A percentile compares a stretch with the other conserved stretches of the same genome.
These are phyloP conservation scores for Sugiyamaella americana DNA, from an alignment of 805 yeast genomes.

Conservation along the genomic window DNA sequence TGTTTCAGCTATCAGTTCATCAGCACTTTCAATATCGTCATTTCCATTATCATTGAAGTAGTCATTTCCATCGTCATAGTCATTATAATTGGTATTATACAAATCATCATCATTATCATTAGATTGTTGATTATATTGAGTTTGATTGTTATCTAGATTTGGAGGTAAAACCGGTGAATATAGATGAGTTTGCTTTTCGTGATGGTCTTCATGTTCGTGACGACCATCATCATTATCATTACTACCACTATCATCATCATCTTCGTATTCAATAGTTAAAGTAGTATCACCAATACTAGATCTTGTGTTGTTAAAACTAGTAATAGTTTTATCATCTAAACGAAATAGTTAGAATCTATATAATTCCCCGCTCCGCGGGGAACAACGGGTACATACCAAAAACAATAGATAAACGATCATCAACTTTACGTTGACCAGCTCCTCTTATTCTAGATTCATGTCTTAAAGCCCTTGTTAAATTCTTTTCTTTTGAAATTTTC, in stretches of 20 bases:
- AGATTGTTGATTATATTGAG: too few species aligned
- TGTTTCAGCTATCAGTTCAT: too few species aligned
- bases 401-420: constrained; percentile 3
- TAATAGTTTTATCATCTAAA: neutral
- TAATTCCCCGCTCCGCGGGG: too few species aligned
- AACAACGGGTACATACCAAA: constrained; percentile 1
- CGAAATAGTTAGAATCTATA: too few species aligned
- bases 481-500: neutral
- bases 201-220: neutral
- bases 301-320: neutral
- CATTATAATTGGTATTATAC: too few species aligned
- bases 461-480: constrained; percentile 1
- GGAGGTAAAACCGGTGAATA: too few species aligned
- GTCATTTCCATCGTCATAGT: too few species aligned
- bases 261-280: neutral
- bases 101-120: too few species aligned
- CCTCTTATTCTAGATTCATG: constrained; percentile 8
- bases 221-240: neutral
- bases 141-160: too few species aligned
- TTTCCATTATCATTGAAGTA: too few species aligned
- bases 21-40: too few species aligned
- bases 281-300: neutral
- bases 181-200: neutral
- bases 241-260: neutral
- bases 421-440: constrained; percentile 6